phyloP scores from a whole-genome alignment of 2,329 filamentous ascomycete genomes.

The Fusarium clavum region DNA sequence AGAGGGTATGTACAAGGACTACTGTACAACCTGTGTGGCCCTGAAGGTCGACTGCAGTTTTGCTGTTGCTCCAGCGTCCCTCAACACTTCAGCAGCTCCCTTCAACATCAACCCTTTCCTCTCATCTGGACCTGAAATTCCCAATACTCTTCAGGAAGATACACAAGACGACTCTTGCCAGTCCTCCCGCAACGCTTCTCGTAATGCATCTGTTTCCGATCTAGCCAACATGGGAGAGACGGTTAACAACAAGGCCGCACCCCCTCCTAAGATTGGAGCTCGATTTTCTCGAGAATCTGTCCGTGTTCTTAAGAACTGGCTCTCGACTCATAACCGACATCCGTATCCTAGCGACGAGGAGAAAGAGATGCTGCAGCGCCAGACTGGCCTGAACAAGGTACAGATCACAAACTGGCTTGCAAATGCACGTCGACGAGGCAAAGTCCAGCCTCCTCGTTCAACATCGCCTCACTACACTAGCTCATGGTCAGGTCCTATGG shows the following conservation, averaged over 20 bases:
- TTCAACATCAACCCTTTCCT: slow-evolving; percentile 62
- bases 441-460: slow-evolving; percentile 75
- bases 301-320: slow-evolving; percentile 85
- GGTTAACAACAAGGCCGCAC: slow-evolving; percentile 47
- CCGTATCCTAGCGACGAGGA: slow-evolving; percentile 91
- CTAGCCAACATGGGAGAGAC: slow-evolving; percentile 44
- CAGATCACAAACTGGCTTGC: slow-evolving; percentile 95
- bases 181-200: slow-evolving; percentile 44
- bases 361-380: slow-evolving; percentile 80
- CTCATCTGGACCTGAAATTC: slow-evolving; percentile 57
- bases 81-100: slow-evolving; percentile 50
- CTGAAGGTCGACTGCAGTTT: slow-evolving; percentile 70
- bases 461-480: slow-evolving; percentile 75
- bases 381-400: slow-evolving; percentile 82
- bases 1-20: slow-evolving; percentile 70
- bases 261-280: slow-evolving; percentile 72
- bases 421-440: slow-evolving; percentile 85
- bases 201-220: slow-evolving; percentile 46
- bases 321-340: slow-evolving; percentile 80
- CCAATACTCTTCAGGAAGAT: slow-evolving; percentile 49
- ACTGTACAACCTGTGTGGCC: slow-evolving; percentile 72
- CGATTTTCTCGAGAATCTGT: slow-evolving; percentile 85
- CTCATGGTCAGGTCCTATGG: slow-evolving; percentile 71
- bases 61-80: slow-evolving; percentile 52
- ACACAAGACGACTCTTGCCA: slow-evolving; percentile 40